Conservation (phyloP, 2,329 filamentous ascomycete genomes). For the Nothophoma quercina region DNA sequence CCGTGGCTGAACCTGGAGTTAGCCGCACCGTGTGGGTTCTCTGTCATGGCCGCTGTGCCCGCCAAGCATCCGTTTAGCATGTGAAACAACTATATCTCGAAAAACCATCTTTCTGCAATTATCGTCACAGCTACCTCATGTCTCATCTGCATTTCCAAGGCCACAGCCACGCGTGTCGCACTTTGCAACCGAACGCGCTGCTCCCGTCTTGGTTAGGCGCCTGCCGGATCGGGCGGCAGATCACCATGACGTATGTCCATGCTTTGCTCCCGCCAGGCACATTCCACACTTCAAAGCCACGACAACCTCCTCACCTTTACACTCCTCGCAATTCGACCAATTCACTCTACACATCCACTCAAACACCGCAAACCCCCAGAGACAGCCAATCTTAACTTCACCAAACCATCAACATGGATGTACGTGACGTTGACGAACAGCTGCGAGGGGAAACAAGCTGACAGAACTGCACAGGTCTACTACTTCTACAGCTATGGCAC, state of each 20-base stretch:
- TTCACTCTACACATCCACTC: background rate
- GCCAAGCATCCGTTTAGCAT: background rate
- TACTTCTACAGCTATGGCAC: slow-evolving; percentile 55
- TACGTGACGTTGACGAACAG: background rate
- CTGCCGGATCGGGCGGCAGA: slow-evolving; percentile 7
- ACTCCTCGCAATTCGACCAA: background rate
- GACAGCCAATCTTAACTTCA: background rate
- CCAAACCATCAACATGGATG: slow-evolving; percentile 12
- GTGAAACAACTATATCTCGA: background rate
- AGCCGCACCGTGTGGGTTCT: background rate
- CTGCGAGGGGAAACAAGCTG: slow-evolving; percentile 18
- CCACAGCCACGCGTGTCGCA: slow-evolving; percentile 10
- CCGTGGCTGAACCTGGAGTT: background rate
- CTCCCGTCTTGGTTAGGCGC: background rate
- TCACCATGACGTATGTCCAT: slow-evolving; percentile 14
- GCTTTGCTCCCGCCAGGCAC: slow-evolving; percentile 6
- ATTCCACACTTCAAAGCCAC: slow-evolving; percentile 15
- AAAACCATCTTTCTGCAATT: background rate
- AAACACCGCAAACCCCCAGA: background rate
- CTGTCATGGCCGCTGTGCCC: too few relatives aligned
- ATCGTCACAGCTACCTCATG: slow-evolving; percentile 8
- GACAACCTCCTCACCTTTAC: background rate
- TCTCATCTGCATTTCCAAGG: slow-evolving; percentile 6
- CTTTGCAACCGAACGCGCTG: background rate
- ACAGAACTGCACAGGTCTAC: slow-evolving; percentile 47